These are phyloP conservation scores for Metarhizium brunneum DNA, from an alignment of 2,329 filamentous ascomycete species.

Conservation along the genomic window DNA sequence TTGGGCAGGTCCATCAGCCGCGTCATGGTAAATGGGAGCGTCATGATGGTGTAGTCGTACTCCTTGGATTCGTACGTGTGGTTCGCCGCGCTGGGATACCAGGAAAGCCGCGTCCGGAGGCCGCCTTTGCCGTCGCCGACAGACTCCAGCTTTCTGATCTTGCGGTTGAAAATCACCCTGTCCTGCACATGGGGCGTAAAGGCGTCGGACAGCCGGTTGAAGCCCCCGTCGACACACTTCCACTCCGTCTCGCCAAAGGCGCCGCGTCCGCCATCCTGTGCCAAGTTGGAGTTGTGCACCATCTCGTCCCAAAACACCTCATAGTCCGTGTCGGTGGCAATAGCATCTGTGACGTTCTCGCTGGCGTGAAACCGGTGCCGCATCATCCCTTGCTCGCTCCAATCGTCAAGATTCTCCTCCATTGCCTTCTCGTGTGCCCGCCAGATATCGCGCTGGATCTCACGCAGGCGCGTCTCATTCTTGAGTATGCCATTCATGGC, in stretches of 20 bases:
- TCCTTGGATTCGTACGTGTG: conserved; percentile 18
- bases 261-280: conserved; percentile 16
- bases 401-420: conserved; percentile 19
- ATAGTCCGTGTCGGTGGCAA: conserved; percentile 17
- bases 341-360: conserved; percentile 27
- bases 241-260: conserved; percentile 17
- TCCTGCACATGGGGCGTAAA: conserved; percentile 22
- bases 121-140: conserved; percentile 4
- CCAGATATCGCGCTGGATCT: conserved; percentile 14
- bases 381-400: conserved; percentile 20
- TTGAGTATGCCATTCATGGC: conserved; percentile 9
- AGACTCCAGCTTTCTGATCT: conserved; percentile 11
- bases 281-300: conserved; percentile 23
- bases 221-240: conserved; percentile 24
- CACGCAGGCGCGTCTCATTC: conserved; percentile 7
- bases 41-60: conserved; percentile 29
- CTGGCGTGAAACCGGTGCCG: conserved; percentile 24
- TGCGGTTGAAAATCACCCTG: conserved; percentile 15
- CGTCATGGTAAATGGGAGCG: conserved; percentile 25
- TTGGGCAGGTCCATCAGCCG: conserved; percentile 26
- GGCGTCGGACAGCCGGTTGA: conserved; percentile 24
- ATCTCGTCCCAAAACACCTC: conserved; percentile 24
- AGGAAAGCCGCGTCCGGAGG: conserved; percentile 1
- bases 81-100: conserved; percentile 10
- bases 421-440: conserved; percentile 20